Evolutionary conservation across 2,329 filamentous ascomycete species (phyloP).

Genomic region (Exophiala spinifera): DNA sequence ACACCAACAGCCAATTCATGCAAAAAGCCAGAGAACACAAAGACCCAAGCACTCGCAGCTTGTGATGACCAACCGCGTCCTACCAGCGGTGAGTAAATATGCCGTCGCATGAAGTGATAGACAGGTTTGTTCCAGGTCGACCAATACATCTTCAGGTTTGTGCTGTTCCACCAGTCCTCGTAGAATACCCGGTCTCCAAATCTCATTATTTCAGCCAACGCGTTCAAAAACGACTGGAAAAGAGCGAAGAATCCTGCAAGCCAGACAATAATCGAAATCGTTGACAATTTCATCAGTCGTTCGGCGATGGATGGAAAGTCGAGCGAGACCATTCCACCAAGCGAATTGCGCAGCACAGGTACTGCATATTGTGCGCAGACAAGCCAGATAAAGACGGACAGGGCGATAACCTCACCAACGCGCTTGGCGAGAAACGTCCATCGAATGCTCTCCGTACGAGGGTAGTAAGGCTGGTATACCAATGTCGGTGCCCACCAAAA

Average conservation of each 20-base stretch:
- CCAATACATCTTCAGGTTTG: conserved; percentile 85
- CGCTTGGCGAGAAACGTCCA: conserved; percentile 88
- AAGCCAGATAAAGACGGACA: conserved; percentile 92
- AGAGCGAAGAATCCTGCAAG: conserved; percentile 94
- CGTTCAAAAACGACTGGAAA: conserved; percentile 91
- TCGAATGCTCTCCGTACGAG: conserved; percentile 73
- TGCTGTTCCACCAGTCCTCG: conserved; percentile 96
- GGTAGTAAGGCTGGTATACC: conserved; percentile 95
- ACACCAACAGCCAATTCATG: conserved; percentile 92
- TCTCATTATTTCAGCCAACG: conserved; percentile 79
- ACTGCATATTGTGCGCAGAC: conserved; percentile 91
- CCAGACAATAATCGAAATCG: conserved; percentile 94
- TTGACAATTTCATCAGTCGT: conserved; percentile 88
- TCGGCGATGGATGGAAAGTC: conserved; percentile 81
- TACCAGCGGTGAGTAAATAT: conserved; percentile 85
- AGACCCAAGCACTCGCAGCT: conserved; percentile 75
- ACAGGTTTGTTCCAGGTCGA: conserved; percentile 97
- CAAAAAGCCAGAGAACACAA: conserved; percentile 80
- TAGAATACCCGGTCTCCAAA: conserved; percentile 97
- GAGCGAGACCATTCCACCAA: conserved; percentile 79
- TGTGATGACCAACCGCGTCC: conserved; percentile 74
- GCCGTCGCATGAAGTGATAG: conserved; percentile 92
- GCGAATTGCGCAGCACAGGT: conserved; percentile 82
- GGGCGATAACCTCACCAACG: conserved; percentile 68
- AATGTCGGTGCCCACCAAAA: conserved; percentile 98